A percentile compares a stretch with the other conserved stretches of the same genome.
Conservation (phyloP, 2,329 filamentous ascomycete genomes). For the Ophiostoma pallidulum region DNA sequence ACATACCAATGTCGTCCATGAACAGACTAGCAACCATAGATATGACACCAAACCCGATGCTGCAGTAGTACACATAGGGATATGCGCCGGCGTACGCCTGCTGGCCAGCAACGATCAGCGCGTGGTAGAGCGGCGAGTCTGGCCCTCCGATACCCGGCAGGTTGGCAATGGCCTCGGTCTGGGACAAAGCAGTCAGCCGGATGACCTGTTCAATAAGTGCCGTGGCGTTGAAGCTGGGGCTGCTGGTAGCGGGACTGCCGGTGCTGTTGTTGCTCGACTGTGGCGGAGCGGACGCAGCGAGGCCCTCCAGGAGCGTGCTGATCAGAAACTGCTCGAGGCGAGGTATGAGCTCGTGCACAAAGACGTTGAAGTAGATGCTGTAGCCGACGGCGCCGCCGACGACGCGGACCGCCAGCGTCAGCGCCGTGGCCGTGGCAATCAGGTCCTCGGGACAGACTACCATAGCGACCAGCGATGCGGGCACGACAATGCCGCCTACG, state of each 20-base stretch:
- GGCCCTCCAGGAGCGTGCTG: slow-evolving; percentile 34
- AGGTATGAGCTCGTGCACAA: slow-evolving; percentile 36
- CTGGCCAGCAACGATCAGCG: slow-evolving; percentile 43
- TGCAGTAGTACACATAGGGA: slow-evolving; percentile 51
- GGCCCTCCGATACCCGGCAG: slow-evolving; percentile 42
- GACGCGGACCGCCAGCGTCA: slow-evolving; percentile 60
- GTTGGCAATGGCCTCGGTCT: slow-evolving; percentile 37
- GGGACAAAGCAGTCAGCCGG: slow-evolving; percentile 40
- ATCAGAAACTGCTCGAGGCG: slow-evolving; percentile 39
- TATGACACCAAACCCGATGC: slow-evolving; percentile 48
- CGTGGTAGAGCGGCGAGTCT: slow-evolving; percentile 23
- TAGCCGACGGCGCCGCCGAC: slow-evolving; percentile 58
- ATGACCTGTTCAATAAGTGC: slow-evolving; percentile 32
- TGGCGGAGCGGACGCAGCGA: no score
- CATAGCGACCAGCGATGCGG: slow-evolving; percentile 56
- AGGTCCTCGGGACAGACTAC: slow-evolving; percentile 62
- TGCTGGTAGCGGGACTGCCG: no score
- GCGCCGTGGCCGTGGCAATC: slow-evolving; percentile 58
- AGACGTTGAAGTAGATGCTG: slow-evolving; percentile 48
- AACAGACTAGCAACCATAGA: slow-evolving; percentile 49
- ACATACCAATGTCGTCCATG: slow-evolving; percentile 47
- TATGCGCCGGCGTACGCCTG: slow-evolving; percentile 49
- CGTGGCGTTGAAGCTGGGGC: slow-evolving; percentile 7
- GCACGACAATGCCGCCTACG: slow-evolving; percentile 59
- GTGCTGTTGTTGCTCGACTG: no score